phyloP scores from a whole-genome alignment of 1,284 basidiomycete species.

The Xerocomus nothofagi region DNA sequence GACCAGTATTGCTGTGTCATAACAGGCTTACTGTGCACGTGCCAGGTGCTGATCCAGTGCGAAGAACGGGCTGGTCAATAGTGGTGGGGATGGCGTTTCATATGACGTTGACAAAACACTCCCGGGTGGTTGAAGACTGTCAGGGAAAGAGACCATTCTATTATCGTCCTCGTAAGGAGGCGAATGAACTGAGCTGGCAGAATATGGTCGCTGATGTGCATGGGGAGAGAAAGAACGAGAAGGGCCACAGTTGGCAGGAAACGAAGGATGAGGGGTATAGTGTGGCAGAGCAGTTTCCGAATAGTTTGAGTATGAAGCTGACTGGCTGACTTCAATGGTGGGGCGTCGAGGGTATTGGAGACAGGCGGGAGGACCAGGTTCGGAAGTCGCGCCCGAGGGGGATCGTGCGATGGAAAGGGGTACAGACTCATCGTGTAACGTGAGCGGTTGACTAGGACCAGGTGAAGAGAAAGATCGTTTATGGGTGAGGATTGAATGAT shows the following conservation, averaged over 20 bases:
- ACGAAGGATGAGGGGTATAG: constrained; percentile 13
- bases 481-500: constrained; percentile 6
- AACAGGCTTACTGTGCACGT: constrained; percentile 10
- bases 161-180: constrained; percentile 12
- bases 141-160: constrained; percentile 10
- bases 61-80: constrained; percentile 39
- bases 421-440: constrained; percentile 13
- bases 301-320: constrained; percentile 21
- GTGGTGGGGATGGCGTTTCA: constrained; percentile 33
- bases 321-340: constrained; percentile 8
- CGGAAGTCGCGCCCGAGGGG: constrained; percentile 8
- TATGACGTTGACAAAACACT: constrained; percentile 12
- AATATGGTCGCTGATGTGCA: constrained; percentile 21
- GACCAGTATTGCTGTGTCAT: constrained; percentile 10
- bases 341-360: constrained; percentile 19
- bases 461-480: constrained; percentile 23
- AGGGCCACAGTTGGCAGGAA: constrained; percentile 9
- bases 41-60: constrained; percentile 25
- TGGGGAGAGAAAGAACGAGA: constrained; percentile 12
- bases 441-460: constrained; percentile 8
- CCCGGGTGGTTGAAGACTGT: constrained; percentile 6
- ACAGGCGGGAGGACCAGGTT: constrained; percentile 15
- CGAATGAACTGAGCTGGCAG: constrained; percentile 23
- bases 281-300: constrained; percentile 10
- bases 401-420: constrained; percentile 13